Percentiles rank a stretch among this genome's conserved stretches.
Evolutionary conservation across 2,329 filamentous ascomycete genomes (phyloP).

Genomic region (Phyllosticta ampelicida): DNA sequence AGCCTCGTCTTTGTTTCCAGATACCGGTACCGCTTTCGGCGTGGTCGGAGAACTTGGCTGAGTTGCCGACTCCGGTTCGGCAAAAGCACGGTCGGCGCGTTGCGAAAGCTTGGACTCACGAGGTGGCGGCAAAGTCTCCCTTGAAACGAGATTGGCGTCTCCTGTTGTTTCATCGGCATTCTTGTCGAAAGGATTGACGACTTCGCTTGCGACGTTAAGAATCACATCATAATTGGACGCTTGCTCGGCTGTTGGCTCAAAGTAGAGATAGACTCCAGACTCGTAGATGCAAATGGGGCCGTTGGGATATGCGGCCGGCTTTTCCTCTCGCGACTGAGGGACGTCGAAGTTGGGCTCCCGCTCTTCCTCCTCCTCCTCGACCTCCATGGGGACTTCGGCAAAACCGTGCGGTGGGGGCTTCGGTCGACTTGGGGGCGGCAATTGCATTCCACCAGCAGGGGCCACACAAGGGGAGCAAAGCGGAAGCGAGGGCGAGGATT

Average conservation of each 20-base stretch:
- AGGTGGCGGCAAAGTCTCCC: slow-evolving; percentile 5
- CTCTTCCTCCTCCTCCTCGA: slow-evolving; percentile 50
- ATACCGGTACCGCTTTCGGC: slow-evolving; percentile 40
- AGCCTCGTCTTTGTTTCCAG: slow-evolving; percentile 14
- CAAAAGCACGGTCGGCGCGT: slow-evolving; percentile 10
- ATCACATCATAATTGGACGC: slow-evolving; percentile 70
- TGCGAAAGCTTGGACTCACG: slow-evolving; percentile 4
- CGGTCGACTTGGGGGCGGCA: slow-evolving; percentile 31
- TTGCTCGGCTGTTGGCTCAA: slow-evolving; percentile 69
- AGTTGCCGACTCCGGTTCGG: slow-evolving; percentile 11
- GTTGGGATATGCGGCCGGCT: slow-evolving; percentile 71
- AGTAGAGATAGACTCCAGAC: slow-evolving; percentile 65
- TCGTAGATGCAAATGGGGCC: slow-evolving; percentile 75
- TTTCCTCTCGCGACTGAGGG: slow-evolving; percentile 52
- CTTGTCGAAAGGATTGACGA: slow-evolving; percentile 58
- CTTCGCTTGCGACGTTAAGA: slow-evolving; percentile 75
- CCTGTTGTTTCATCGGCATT: slow-evolving; percentile 12
- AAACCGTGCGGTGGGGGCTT: slow-evolving; percentile 26
- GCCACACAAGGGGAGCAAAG: slow-evolving; percentile 42
- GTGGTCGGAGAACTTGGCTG: slow-evolving; percentile 34
- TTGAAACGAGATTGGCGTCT: slow-evolving; percentile 5
- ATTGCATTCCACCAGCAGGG: slow-evolving; percentile 40
- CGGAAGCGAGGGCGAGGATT: slow-evolving; percentile 51
- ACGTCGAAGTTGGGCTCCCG: slow-evolving; percentile 43
- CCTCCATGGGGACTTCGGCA: slow-evolving; percentile 55